Conservation (phyloP, 805 yeast species). For the Blastobotrys americana region DNA sequence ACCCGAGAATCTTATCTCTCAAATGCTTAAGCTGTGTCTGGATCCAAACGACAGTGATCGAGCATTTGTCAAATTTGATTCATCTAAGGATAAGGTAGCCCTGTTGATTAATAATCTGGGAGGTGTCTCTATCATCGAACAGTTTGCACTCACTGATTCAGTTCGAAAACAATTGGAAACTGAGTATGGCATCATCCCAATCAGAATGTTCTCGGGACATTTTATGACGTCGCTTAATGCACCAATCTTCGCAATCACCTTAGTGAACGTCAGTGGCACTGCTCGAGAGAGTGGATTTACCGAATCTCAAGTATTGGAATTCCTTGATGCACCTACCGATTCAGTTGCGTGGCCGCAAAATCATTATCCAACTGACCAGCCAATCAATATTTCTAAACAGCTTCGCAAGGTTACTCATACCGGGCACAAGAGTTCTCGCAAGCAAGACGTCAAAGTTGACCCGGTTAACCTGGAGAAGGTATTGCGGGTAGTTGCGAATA, state of each 20-base stretch:
- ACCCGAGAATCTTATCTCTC: slow-evolving; percentile 48
- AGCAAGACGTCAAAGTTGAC: slow-evolving; percentile 14
- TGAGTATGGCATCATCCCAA: slow-evolving; percentile 49
- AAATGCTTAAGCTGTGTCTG: slow-evolving; percentile 52
- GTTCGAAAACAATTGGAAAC: slow-evolving; percentile 43
- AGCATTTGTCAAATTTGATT: slow-evolving; percentile 62
- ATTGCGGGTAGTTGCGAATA: slow-evolving; percentile 20
- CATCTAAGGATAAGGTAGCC: slow-evolving; percentile 52
- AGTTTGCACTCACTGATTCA: slow-evolving; percentile 60
- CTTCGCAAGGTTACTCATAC: slow-evolving; percentile 2
- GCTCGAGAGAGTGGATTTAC: slow-evolving; percentile 29
- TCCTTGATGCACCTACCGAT: slow-evolving; percentile 61
- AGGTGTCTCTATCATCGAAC: slow-evolving; percentile 73
- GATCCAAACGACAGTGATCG: slow-evolving; percentile 65
- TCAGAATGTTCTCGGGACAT: slow-evolving; percentile 63
- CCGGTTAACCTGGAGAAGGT: slow-evolving; percentile 27
- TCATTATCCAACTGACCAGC: slow-evolving; percentile 26
- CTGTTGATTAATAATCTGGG: slow-evolving; percentile 78
- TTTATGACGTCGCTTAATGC: slow-evolving; percentile 84
- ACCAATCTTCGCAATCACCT: slow-evolving; percentile 80
- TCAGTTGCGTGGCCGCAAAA: slow-evolving; percentile 73
- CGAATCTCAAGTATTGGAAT: slow-evolving; percentile 39
- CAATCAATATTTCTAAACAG: slow-evolving; percentile 16
- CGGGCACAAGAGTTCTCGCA: background rate
- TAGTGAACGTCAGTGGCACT: slow-evolving; percentile 57